These are phyloP conservation scores for Alternaria sp. DNA, from an alignment of 2,329 filamentous ascomycete genomes.

Conservation along the genomic window DNA sequence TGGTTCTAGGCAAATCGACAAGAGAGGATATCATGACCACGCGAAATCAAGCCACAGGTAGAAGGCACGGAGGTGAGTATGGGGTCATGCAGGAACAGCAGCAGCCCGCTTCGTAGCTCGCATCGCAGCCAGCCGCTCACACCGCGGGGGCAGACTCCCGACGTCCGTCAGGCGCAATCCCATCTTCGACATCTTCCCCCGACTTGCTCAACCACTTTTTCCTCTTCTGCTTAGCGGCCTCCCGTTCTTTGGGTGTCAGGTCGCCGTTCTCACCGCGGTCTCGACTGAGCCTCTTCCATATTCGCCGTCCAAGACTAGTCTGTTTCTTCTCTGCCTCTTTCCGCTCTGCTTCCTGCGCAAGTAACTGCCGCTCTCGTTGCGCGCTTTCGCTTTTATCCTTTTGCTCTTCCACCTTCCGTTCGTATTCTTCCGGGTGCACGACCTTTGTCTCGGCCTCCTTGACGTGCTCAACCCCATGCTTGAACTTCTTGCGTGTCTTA, in stretches of 20 bases:
- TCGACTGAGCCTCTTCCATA: conserved; percentile 38
- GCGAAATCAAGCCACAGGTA: not conserved
- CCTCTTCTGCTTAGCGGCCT: conserved; percentile 30
- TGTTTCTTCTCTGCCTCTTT: conserved; percentile 53
- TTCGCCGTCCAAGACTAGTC: conserved; percentile 37
- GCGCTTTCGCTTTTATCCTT: conserved; percentile 67
- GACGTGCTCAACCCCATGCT: conserved; percentile 59
- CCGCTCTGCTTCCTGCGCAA: conserved; percentile 50
- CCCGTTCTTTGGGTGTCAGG: conserved; percentile 21
- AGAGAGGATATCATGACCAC: conserved; percentile 8
- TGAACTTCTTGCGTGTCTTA: conserved; percentile 70
- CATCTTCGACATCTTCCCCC: conserved; percentile 46
- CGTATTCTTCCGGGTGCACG: conserved; percentile 65
- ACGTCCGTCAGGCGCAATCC: conserved; percentile 42
- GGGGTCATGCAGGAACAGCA: conserved; percentile 19
- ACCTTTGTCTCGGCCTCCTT: conserved; percentile 64
- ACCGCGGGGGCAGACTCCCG: conserved; percentile 17
- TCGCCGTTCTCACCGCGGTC: conserved; percentile 23
- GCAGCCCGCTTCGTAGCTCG: not conserved
- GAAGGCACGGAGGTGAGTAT: not conserved
- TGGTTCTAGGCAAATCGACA: not conserved
- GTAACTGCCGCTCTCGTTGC: conserved; percentile 64
- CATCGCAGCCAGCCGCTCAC: conserved; percentile 3
- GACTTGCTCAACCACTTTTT: conserved; percentile 39
- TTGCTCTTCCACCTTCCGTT: conserved; percentile 53